Conservation (phyloP, 495 filamentous ascomycete genomes). For the Tuber brumale region DNA sequence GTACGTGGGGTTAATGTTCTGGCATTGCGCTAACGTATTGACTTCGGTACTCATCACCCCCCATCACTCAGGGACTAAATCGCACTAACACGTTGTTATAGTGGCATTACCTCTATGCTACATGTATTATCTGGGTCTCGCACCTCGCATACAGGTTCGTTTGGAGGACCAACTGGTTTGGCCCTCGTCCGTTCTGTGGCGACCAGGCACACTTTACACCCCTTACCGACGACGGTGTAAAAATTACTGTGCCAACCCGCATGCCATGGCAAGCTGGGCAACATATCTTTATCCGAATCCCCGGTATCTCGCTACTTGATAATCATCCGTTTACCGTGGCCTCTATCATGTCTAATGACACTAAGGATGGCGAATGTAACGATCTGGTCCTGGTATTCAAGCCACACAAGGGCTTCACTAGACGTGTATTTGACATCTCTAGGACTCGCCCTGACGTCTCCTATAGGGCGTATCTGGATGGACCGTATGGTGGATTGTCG, state of each 20-base stretch:
- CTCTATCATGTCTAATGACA: conserved; percentile 69
- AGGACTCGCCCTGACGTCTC: conserved; percentile 77
- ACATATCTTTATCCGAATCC: conserved; percentile 91
- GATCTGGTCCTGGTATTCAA: conserved; percentile 88
- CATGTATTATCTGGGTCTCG: conserved; percentile 66
- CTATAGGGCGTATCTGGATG: conserved; percentile 84
- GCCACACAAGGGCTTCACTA: conserved; percentile 83
- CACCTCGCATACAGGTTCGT: conserved; percentile 61
- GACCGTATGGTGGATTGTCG: conserved; percentile 90
- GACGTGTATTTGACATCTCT: conserved; percentile 67
- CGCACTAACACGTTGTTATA: conserved; percentile 8
- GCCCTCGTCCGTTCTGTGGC: conserved; percentile 70
- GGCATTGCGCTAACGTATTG: conserved; percentile 91
- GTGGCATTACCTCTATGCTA: conserved; percentile 84
- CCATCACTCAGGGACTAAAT: background rate
- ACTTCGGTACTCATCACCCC: conserved; percentile 49
- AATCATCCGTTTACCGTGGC: conserved; percentile 96
- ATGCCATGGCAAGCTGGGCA: conserved; percentile 91
- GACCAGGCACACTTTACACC: conserved; percentile 81
- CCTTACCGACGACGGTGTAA: conserved; percentile 85
- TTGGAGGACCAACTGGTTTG: conserved; percentile 69
- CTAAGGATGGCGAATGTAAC: conserved; percentile 56
- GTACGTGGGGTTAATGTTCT: conserved; percentile 81
- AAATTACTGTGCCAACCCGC: conserved; percentile 85
- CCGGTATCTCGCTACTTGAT: conserved; percentile 77